phyloP scores from a whole-genome alignment of 768 basidiomycete genomes.

The Mycena maculata region DNA sequence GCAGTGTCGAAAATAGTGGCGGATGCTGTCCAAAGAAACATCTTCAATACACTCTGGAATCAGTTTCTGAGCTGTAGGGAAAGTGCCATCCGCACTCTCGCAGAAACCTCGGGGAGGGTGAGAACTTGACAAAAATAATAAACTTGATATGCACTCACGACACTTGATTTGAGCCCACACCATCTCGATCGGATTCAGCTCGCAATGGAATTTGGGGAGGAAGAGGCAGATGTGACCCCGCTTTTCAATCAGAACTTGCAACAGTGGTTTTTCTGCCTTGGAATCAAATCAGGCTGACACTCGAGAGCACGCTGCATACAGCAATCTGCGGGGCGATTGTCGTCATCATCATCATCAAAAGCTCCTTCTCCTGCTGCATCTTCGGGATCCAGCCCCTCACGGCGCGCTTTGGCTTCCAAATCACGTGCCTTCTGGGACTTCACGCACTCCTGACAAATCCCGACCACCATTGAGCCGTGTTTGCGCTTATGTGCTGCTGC shows the following conservation, averaged over 20 bases:
- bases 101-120: conserved; percentile 33
- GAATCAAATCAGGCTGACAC: conserved; percentile 37
- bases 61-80: conserved; percentile 38
- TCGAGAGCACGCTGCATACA: conserved; percentile 38
- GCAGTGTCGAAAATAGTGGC: conserved; percentile 36
- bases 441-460: conserved; percentile 33
- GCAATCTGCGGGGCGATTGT: conserved; percentile 21
- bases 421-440: conserved; percentile 30
- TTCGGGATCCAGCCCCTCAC: conserved; percentile 24
- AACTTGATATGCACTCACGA: conserved; percentile 23
- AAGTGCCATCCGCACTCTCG: conserved; percentile 37
- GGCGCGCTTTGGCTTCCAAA: conserved; percentile 30
- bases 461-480: conserved; percentile 22
- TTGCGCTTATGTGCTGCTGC: conserved; percentile 8
- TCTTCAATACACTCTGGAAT: conserved; percentile 38
- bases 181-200: conserved; percentile 42
- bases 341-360: conserved; percentile 29
- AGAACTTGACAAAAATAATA: conserved; percentile 19
- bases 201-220: conserved; percentile 26
- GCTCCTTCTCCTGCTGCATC: conserved; percentile 17
- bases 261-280: conserved; percentile 33
- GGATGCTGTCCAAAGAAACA: conserved; percentile 33
- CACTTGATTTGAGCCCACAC: conserved; percentile 43
- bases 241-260: conserved; percentile 36
- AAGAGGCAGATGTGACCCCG: conserved; percentile 39